Evolutionary conservation across 176 grass and related monocot genomes (phyloP).

Genomic region (Alopecurus myosuroides): DNA sequence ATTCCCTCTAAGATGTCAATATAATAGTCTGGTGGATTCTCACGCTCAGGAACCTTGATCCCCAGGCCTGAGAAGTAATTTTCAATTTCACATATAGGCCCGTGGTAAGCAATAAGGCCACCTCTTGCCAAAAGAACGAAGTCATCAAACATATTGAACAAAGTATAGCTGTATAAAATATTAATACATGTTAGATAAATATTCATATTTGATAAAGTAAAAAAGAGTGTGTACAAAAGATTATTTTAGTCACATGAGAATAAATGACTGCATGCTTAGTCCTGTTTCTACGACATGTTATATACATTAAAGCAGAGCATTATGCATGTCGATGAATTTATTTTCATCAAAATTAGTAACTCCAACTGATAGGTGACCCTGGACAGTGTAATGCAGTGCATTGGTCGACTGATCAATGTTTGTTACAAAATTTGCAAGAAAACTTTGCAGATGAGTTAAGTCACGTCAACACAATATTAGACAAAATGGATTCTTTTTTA

Average conservation of each 20-base stretch:
- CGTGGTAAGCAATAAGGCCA: slow-evolving; percentile 68
- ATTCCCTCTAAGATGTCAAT: slow-evolving; percentile 84
- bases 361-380: slow-evolving; percentile 5
- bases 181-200: slow-evolving; percentile 15
- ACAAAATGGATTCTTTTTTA: not conserved
- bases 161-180: slow-evolving; percentile 60
- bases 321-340: not conserved
- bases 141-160: slow-evolving; percentile 82
- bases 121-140: slow-evolving; percentile 84
- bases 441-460: not conserved
- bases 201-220: slow-evolving; percentile 16
- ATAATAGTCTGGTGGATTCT: slow-evolving; percentile 80
- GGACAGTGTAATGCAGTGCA: not conserved
- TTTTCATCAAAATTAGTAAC: not conserved
- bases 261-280: not conserved
- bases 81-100: slow-evolving; percentile 56
- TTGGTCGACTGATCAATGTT: not conserved
- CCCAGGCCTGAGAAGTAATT: slow-evolving; percentile 63
- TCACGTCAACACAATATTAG: slow-evolving; percentile 11
- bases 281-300: not conserved
- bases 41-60: slow-evolving; percentile 54
- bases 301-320: not conserved
- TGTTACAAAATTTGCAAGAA: slow-evolving; percentile 1
- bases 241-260: not conserved
- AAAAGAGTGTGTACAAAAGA: not conserved